Evolutionary conservation across 768 basidiomycete species (phyloP).

Genomic region (Pleurotus cornucopiae): DNA sequence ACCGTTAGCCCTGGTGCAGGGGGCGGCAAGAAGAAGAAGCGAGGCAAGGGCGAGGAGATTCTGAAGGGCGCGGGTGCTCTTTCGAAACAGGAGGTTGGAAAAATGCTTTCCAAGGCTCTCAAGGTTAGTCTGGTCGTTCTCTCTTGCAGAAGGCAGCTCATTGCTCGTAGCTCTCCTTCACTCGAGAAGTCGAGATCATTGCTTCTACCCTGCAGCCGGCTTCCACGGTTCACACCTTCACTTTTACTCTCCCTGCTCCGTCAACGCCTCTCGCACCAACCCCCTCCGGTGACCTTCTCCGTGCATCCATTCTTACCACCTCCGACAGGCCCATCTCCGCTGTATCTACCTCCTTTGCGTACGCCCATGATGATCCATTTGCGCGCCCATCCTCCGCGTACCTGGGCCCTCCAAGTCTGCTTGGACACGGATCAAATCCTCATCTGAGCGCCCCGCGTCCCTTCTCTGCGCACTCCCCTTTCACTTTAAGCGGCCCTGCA

Average conservation of each 20-base stretch:
- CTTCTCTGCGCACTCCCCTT: conserved; percentile 25
- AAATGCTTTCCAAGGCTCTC: conserved; percentile 87
- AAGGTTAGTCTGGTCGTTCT: conserved; percentile 48
- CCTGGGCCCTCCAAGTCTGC: conserved; percentile 70
- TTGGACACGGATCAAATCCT: conserved; percentile 37
- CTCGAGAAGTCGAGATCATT: conserved; percentile 90
- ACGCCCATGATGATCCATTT: conserved; percentile 80
- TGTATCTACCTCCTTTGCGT: conserved; percentile 55
- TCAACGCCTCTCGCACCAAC: conserved; percentile 74
- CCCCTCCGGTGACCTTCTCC: conserved; percentile 65
- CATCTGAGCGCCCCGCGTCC: conserved; percentile 26
- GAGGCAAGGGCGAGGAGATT: conserved; percentile 57
- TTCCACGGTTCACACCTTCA: conserved; percentile 89
- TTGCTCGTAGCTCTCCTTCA: conserved; percentile 70
- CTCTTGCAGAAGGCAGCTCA: conserved; percentile 7
- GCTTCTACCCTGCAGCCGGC: conserved; percentile 93
- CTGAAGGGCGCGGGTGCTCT: conserved; percentile 78
- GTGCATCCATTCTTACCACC: conserved; percentile 67
- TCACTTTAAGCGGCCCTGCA: conserved; percentile 24
- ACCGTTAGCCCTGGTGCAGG: conserved; percentile 83
- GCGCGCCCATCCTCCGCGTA: conserved; percentile 76
- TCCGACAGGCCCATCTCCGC: conserved; percentile 63
- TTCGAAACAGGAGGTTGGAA: conserved; percentile 81
- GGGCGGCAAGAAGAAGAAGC: conserved; percentile 72
- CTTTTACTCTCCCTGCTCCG: conserved; percentile 78